Percentiles rank a stretch among this genome's conserved stretches.
Evolutionary conservation across 768 basidiomycete genomes (phyloP).

Genomic region (Amanita inopinata): DNA sequence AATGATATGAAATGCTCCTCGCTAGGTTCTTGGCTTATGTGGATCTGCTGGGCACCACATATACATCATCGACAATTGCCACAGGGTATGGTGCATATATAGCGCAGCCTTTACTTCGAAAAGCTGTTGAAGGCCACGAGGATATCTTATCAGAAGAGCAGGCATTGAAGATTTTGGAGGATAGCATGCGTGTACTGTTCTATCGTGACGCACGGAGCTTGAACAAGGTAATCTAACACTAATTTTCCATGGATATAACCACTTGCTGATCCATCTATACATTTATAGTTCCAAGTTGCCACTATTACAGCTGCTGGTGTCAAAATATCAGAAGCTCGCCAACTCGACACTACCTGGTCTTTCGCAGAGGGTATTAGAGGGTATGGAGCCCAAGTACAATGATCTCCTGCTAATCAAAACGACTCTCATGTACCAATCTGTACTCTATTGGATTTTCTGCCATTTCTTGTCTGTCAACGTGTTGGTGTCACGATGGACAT

Average conservation of each 20-base stretch:
- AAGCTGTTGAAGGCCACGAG: constrained; percentile 79
- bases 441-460: constrained; percentile 8
- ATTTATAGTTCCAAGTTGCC: constrained; percentile 87
- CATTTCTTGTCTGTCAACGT: too few relatives aligned
- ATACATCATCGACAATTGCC: constrained; percentile 85
- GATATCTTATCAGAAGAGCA: constrained; percentile 68
- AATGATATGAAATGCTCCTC: neutral
- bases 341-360: constrained; percentile 73
- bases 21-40: constrained; percentile 89
- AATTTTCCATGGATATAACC: neutral
- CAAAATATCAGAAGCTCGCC: constrained; percentile 67
- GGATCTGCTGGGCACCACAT: constrained; percentile 94
- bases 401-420: neutral
- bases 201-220: constrained; percentile 94
- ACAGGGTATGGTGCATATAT: constrained; percentile 93
- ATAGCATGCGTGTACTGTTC: constrained; percentile 88
- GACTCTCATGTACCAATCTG: constrained; percentile 5
- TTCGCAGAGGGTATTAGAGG: constrained; percentile 91
- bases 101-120: constrained; percentile 85
- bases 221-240: constrained; percentile 66
- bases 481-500: too few relatives aligned
- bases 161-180: constrained; percentile 68
- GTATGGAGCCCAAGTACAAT: constrained; percentile 89
- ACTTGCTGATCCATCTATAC: neutral
- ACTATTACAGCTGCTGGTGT: constrained; percentile 73